Base-by-base conservation (phyloP, 495 filamentous ascomycete genomes). In the Podospora australis region DNA sequence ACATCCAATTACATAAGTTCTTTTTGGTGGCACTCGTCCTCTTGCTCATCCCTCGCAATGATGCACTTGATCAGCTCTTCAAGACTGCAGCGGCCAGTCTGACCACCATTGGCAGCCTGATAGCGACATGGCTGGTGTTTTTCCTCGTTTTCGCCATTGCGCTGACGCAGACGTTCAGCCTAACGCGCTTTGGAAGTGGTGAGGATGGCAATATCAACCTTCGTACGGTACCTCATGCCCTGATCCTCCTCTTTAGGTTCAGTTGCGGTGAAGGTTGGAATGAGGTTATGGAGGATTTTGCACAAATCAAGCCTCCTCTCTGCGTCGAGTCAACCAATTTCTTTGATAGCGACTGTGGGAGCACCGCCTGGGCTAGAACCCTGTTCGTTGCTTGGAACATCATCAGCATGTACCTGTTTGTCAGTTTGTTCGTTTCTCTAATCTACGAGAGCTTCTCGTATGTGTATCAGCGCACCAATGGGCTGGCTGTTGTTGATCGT, bases 391-490 rank as follows among this genome's bases (percentile, higher is more conserved):
- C 86, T 9, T 99, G 92, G 92, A 99, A 99, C 70, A 88, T 99
- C 57, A 78, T 97, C 63, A 96, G 91, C 84, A 97, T 99, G 92
- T 99, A 97, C 68, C 92, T 99, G 65, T 99, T 99, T 57, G 90
- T 97, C 57, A 95, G 87, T 61, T 74, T 99, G 68, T 99, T 99
- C 64, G 89, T 97, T 48, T 99, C 92, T 32, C 80, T 99, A 57
- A 99, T 99, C 55, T 99, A 90, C 66, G 92, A 99, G 72, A 96
- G 91, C 70, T 99, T 99, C 71, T 95, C 88, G 64, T 99, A 99
- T 64, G 92, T 99, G 56, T 99, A 96, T 62, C 92, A 99, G 68
- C 79, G 89, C 48, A 96, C 88, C 52, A 95, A 87, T 60, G 83
- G 83, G 20, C 72, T 89, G 44, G 90, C 88, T 26, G 80, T 82